phyloP scores from a whole-genome alignment of 148 eudicot species.

The Salicornia ramosissima region DNA sequence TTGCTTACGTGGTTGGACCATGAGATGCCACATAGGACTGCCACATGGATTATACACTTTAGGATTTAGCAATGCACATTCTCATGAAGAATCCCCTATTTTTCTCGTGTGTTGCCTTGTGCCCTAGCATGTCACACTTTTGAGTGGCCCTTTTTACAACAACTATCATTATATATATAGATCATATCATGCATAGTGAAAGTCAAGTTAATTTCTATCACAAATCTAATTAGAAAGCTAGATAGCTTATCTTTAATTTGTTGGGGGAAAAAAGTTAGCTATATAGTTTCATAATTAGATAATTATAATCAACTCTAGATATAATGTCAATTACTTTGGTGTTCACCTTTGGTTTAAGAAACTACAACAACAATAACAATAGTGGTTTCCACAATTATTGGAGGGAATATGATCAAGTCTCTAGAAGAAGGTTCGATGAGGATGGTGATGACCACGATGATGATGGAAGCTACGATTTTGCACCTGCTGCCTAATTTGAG shows the following conservation, averaged over 20 bases:
- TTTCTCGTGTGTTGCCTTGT: constrained; percentile 14
- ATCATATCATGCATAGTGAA: not conserved
- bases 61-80: constrained; percentile 8
- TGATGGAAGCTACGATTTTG: constrained; percentile 7
- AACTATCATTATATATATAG: not conserved
- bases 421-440: constrained; percentile 2
- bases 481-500: constrained; percentile 4
- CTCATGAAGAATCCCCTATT: not conserved
- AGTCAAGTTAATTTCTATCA: too few relatives aligned
- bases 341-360: not conserved
- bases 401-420: not conserved
- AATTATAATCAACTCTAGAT: not conserved
- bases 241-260: not conserved
- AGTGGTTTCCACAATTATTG: not conserved
- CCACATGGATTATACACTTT: constrained; percentile 6
- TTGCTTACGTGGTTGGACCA: constrained; percentile 5
- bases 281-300: too few relatives aligned
- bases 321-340: not conserved
- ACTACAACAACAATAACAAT: not conserved
- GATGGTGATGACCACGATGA: constrained; percentile 16
- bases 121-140: not conserved
- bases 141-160: not conserved
- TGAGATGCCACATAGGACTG: not conserved
- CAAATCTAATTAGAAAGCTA: not conserved
- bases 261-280: too few relatives aligned